Base-by-base conservation (phyloP, 2,329 filamentous ascomycete species). In the Colletotrichum caudatum region DNA sequence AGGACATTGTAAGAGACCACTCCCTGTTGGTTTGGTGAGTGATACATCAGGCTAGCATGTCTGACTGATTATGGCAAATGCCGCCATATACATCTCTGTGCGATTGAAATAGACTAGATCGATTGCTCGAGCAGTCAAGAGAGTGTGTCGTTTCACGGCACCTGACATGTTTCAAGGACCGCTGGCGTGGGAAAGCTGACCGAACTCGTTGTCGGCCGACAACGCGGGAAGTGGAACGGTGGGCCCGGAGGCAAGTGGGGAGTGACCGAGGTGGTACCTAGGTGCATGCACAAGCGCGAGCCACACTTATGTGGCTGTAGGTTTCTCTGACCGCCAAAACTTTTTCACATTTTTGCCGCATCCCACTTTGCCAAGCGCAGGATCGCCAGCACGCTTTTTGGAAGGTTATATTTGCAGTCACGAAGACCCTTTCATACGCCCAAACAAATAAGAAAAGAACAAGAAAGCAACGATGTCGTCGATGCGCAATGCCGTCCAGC, bases 401-500 rank as follows among this genome's bases (percentile, higher is more conserved):
- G 41, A 39, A 20, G 60, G 41, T 26, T n/a, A 2, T 26, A 64
- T 26, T 53, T 41, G 23, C 26, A 26, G 48, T 9, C 33, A 29
- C 48, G 16, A 51, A 50, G 11, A 39, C n/a, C 35, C 26, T 16
- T 37, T 18, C n/a, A 20, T 8, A 20, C n/a, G 50, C 39, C 26
- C 37, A 35, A 35, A 18, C 61, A 16, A 23, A 59, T 8, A 39
- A 16, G 16, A 12, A 51, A n/a, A n/a, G 16, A 20, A 41, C 14
- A 35, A 50, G 23, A 33, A 50, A 39, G 50, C 16, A 39, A 76
- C 51, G 41, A 88, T 89, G 87, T 89, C 89, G 3, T 76, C 76
- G 48, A 86, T 90, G 81, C 84, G 88, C 74, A 90, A 90, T 78
- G 86, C 88, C 80, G 89, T 95, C 73, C 90, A 94, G 76, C 90